Base-by-base conservation (phyloP, 495 filamentous ascomycete species). In the Staphylotrichum longicolle region DNA sequence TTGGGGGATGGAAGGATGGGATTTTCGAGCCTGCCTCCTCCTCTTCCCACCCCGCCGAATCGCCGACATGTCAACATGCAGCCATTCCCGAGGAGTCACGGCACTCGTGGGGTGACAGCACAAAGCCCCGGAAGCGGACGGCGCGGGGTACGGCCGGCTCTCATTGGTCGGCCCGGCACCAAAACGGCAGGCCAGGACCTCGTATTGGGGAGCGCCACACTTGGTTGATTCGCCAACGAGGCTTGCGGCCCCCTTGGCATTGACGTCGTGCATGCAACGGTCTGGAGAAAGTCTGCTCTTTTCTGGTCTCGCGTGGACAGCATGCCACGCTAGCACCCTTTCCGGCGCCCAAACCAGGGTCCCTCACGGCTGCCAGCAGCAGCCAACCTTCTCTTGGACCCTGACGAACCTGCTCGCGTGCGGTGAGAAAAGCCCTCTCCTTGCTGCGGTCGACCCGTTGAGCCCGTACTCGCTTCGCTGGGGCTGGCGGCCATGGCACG, bases 151-250 rank as follows among this genome's bases (percentile, higher is more conserved):
- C 8, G 39, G 35, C 32, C 50, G 9, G 4, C 10, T 32, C 32
- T 4, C 49, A 60, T 60, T 60, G 58, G 58, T 20, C 41, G 41
- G 41, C 12, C 7, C 10, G 11, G 40, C 56, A 49, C n/a, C 40
- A 37, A 58, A 53, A 52, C 47, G 57, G 57, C 57, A 47, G 15
- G 15, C 41, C 50, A 39, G n/a, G 20, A 54, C 32, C 58, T 60
- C 58, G 58, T 60, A 60, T 60, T 47, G 5, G 11, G 3, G 42
- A 7, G n/a, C 58, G 58, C 58, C 58, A 60, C 58, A 39, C 9
- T 7, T 5, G 30, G 34, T n/a, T 57, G 45, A 58, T 58, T 58
- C 44, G 55, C 15, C 45, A 7, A 15, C 9, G 3, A 8, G 30
- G 32, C 4, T 39, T 39, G 30, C 27, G 40, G 2, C 3, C 11